Evolutionary conservation across 257 asterid species (phyloP).

Genomic region (Coffea eugenioides): DNA sequence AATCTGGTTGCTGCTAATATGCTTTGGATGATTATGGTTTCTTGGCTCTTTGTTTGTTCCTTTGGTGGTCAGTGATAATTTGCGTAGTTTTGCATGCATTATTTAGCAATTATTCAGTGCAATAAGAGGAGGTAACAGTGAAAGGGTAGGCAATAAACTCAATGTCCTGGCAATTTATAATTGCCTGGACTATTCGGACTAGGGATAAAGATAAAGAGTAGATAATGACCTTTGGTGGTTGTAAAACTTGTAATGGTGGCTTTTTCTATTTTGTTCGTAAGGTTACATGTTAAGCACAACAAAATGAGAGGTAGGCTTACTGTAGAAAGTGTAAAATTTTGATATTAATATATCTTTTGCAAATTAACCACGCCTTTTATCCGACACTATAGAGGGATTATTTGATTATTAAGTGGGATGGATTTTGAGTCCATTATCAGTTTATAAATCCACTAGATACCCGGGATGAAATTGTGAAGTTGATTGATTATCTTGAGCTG

Average conservation of each 20-base stretch:
- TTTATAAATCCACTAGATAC: background rate
- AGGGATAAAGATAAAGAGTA: too few species aligned
- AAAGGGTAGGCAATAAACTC: too few species aligned
- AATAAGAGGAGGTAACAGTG: too few species aligned
- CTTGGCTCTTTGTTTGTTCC: background rate
- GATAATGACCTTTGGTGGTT: background rate
- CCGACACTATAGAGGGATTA: too few species aligned
- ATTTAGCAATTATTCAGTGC: background rate
- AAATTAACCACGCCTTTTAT: too few species aligned
- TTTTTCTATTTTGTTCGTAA: too few species aligned
- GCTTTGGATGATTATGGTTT: background rate
- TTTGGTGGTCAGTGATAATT: background rate
- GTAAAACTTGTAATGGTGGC: background rate
- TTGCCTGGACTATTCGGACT: background rate
- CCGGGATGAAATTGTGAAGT: background rate
- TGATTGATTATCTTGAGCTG: background rate
- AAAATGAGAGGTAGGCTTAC: too few species aligned
- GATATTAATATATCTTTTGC: too few species aligned
- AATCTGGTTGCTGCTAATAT: background rate
- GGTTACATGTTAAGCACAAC: too few species aligned
- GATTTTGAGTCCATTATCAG: background rate
- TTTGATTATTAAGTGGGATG: background rate
- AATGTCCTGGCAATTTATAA: background rate
- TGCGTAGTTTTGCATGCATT: background rate
- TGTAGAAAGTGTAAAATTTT: too few species aligned